Base-by-base conservation (phyloP, 2,329 filamentous ascomycete species). In the Fusarium chlamydosporum region DNA sequence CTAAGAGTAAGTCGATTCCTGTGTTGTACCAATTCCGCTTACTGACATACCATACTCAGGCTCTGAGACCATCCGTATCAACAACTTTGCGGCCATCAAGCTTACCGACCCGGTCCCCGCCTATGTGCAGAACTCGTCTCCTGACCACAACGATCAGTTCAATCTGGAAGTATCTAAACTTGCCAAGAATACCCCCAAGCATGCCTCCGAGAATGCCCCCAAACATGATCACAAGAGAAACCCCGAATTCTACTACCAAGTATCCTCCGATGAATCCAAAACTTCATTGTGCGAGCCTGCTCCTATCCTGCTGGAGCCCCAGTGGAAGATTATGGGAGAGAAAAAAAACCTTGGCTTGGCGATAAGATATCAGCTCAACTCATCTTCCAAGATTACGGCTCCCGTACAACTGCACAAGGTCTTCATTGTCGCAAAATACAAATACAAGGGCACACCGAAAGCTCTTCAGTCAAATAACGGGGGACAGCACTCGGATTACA, bases 41-140 rank as follows among this genome's bases (percentile, higher is more conserved):
- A 27, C 50, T 70, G 52, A 74, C 55, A 46, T 13, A 42, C n/a
- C 55, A 46, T 13, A 42, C n/a, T 2, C 29, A 88, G 86, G 80
- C 20, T 82, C 83, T 31, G 86, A 94, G 74, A 90, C 83, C 3
- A 91, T 98, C 70, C 90, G 92, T 20, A 88, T 99, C 62, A 93
- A 97, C 74, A 96, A 97, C 76, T 97, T 97, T 76, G 81, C 90
- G 11, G 86, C 87, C n/a, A 86, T 99, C 7, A 96, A 98, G 74
- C 94, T 93, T 74, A 94, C 99, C 58, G 94, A 94, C 0, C 94
- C 94, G 2, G 99, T 99, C 77, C 93, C 93, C 42, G 92, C 94
- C 59, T 97, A 98, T 79, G 89, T 98, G 52, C 88, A 90, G 33
- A 91, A 93, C 71, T 83, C 86, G 7, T 80, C 82, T 1, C 76